These are phyloP conservation scores for Xylaria telfairii DNA, from an alignment of 495 filamentous ascomycete species.

Conservation along the genomic window DNA sequence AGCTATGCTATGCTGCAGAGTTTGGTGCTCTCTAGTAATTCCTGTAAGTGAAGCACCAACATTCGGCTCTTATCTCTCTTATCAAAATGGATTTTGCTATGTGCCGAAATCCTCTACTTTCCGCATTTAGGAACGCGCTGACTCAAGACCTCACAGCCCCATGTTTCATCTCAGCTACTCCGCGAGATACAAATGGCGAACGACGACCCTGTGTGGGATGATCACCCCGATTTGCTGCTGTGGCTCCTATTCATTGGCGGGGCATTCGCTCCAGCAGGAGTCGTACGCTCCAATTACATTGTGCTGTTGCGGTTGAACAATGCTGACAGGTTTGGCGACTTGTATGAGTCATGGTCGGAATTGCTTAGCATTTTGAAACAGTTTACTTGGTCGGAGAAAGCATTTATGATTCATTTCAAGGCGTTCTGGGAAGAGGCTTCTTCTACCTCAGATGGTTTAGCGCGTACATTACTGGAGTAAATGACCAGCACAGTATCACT, in stretches of 20 bases:
- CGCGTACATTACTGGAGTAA: not conserved
- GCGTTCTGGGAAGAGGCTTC: conserved; percentile 40
- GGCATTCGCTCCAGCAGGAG: conserved; percentile 43
- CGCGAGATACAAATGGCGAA: conserved; percentile 36
- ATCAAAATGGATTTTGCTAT: not conserved
- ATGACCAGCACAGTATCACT: not conserved
- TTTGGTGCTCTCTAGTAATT: conserved; percentile 41
- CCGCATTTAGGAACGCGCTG: conserved; percentile 5
- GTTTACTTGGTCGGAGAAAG: conserved; percentile 51
- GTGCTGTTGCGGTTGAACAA: conserved; percentile 35
- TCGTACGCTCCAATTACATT: conserved; percentile 41
- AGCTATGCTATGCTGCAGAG: conserved; percentile 44
- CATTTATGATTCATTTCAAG: conserved; percentile 40
- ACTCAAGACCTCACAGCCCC: conserved; percentile 33
- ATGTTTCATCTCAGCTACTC: conserved; percentile 45
- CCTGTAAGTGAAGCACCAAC: conserved; percentile 21
- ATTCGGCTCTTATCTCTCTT: not conserved
- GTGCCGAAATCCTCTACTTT: not conserved
- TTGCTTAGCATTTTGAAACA: conserved; percentile 37
- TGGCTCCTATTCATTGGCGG: conserved; percentile 51
- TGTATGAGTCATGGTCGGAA: conserved; percentile 38
- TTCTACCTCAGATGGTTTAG: not conserved
- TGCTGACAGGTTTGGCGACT: not conserved
- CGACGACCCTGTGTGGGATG: conserved; percentile 38
- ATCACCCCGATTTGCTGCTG: conserved; percentile 37